Percentiles rank a stretch among this genome's conserved stretches.
Evolutionary conservation across 2,329 filamentous ascomycete genomes (phyloP).

Genomic region (Colletotrichum neosansevieriae): DNA sequence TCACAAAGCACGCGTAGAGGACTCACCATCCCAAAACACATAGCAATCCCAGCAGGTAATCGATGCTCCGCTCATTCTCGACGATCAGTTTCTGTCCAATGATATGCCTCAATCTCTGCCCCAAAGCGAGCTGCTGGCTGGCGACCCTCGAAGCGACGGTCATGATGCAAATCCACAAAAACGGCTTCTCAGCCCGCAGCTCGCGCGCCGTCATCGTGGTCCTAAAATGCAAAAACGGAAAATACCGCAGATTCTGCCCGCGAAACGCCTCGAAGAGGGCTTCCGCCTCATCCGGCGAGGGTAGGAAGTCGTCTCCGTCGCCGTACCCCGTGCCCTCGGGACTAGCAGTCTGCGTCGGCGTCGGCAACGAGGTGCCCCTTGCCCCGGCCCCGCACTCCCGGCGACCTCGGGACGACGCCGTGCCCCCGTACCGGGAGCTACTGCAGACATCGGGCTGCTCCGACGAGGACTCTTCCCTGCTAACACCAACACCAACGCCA

Average conservation of each 20-base stretch:
- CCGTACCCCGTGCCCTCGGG: conserved; percentile 23
- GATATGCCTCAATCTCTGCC: conserved; percentile 44
- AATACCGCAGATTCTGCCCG: conserved; percentile 44
- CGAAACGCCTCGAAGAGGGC: conserved; percentile 41
- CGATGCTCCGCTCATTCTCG: conserved; percentile 45
- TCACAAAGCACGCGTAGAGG: too few relatives aligned
- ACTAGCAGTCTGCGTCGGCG: conserved; percentile 29
- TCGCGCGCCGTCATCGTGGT: conserved; percentile 39
- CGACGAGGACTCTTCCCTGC: conserved; percentile 1
- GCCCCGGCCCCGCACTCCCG: neutral
- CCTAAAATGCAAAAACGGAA: conserved; percentile 47
- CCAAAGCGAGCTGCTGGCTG: conserved; percentile 44
- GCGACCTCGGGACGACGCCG: neutral
- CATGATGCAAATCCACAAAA: conserved; percentile 55
- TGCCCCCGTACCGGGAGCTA: neutral
- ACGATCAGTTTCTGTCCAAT: conserved; percentile 44
- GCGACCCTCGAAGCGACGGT: conserved; percentile 44
- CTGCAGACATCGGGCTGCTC: neutral
- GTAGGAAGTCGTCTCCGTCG: conserved; percentile 22
- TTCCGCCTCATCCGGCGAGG: conserved; percentile 36
- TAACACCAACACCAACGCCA: neutral
- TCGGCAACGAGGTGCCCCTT: conserved; percentile 19
- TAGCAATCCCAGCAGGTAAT: conserved; percentile 47
- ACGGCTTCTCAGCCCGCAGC: conserved; percentile 50
- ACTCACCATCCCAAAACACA: conserved; percentile 46